Percentiles rank a stretch among this genome's conserved stretches.
Evolutionary conservation across 116 monocot species (phyloP).

Genomic region (Cymodocea nodosa): DNA sequence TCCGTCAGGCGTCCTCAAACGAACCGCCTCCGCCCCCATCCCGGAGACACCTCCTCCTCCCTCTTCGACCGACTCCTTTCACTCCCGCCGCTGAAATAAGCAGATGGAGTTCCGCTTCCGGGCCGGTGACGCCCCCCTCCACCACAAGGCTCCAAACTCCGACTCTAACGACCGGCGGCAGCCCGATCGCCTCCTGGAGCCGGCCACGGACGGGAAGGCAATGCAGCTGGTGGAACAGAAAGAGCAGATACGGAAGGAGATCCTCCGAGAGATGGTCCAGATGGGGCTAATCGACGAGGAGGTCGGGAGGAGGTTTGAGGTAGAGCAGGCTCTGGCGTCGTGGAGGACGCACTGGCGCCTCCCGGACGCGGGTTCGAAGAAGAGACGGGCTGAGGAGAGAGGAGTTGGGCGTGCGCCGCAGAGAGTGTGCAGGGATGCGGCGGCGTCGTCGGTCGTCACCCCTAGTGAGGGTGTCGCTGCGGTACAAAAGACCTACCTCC

Average conservation of each 20-base stretch:
- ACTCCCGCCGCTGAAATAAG: neutral
- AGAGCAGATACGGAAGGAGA: conserved; percentile 3
- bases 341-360: neutral
- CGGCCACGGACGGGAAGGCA: neutral
- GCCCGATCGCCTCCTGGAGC: neutral
- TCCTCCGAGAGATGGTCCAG: conserved; percentile 4
- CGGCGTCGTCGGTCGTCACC: too few relatives aligned
- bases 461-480: too few relatives aligned
- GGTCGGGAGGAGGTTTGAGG: conserved; percentile 5
- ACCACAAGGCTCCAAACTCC: neutral
- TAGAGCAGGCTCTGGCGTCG: neutral
- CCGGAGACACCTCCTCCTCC: too few relatives aligned
- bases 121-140: neutral
- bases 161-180: neutral
- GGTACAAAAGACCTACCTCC: too few relatives aligned
- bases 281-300: neutral
- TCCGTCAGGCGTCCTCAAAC: too few relatives aligned
- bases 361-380: neutral
- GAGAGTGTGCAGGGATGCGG: neutral
- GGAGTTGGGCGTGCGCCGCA: neutral
- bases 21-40: too few relatives aligned
- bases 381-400: neutral
- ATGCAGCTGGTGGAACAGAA: neutral
- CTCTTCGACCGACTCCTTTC: too few relatives aligned
- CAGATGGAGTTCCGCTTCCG: conserved; percentile 6